Base-by-base conservation (phyloP, 106 monocot genomes). In the Amphibolis antarctica region DNA sequence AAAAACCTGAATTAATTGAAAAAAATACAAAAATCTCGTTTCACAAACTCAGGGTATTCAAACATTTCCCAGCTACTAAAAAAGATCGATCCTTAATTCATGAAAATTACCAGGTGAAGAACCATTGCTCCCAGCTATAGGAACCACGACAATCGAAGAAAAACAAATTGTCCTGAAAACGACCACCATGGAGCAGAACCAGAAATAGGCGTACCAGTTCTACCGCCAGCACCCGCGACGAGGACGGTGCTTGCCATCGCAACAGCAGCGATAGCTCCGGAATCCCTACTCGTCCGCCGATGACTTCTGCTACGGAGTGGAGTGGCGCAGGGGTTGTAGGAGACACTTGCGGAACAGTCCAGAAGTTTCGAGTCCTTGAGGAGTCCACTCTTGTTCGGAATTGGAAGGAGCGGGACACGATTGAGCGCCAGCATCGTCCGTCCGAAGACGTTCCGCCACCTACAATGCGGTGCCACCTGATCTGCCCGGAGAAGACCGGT, bases 181-280 rank as follows among this genome's bases (percentile, higher is more conserved):
- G 36, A 36, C 2, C 2, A 36, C 7, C 36, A 36, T 2, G 7
- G 36, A 36, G 7, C 36, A 36, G 10, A 53, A 20, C 17, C 67
- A 20, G 19, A 42, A 43, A 53, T 42, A 10, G 10, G 18, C 14
- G 1, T 29, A 74, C 74, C 74, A 23, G 74, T 74, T 44, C 74
- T 59, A 28, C 74, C 74, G 28, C 74, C 74, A 45, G 74, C 67
- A 9, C 74, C 74, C 15, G 74, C 67, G 26, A 74, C 67, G 10
- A 74, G 61, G 23, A 74, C 67, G 21, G 74, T 74, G 66, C 43
- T 67, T 17, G 66, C 59, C 74, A 67, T 74, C 26, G 49, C 44
- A 2, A 55, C 46, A 36, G 67, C 51, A 1, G 59, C 19, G 25
- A 45, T 18, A 12, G 43, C 25, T 12, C 73, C 24, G 24, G 28